These are phyloP conservation scores for Sclerotinia subarctica DNA, from an alignment of 2,329 filamentous ascomycete genomes.

Conservation along the genomic window DNA sequence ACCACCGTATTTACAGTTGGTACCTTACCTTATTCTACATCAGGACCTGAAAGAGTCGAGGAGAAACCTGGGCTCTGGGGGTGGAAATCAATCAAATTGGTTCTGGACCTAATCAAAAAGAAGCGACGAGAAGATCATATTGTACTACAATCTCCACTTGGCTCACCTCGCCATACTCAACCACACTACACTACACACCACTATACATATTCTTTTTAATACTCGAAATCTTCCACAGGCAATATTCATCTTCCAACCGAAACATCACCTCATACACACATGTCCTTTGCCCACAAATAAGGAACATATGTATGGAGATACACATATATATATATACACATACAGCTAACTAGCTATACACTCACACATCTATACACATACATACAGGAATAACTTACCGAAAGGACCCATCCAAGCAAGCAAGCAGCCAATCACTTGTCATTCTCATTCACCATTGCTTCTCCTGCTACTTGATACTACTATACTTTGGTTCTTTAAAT, in stretches of 20 bases:
- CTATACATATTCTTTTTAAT: neutral
- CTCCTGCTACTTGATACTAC: neutral
- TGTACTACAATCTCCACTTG: neutral
- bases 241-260: neutral
- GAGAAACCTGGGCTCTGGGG: neutral
- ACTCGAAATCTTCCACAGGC: neutral
- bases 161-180: neutral
- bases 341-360: neutral
- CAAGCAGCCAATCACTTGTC: neutral
- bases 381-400: neutral
- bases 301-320: neutral
- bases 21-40: slow-evolving; percentile 10
- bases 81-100: neutral
- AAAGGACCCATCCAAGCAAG: neutral
- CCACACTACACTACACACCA: neutral
- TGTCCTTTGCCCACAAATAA: neutral
- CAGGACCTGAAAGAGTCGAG: slow-evolving; percentile 1
- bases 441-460: neutral
- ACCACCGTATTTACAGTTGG: slow-evolving; percentile 12
- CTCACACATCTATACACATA: neutral
- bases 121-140: neutral
- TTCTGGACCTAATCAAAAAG: slow-evolving; percentile 6
- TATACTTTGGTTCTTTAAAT: neutral
- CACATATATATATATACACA: neutral
- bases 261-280: neutral